phyloP scores from a whole-genome alignment of 139 green algal species.

The Closterium sp. region DNA sequence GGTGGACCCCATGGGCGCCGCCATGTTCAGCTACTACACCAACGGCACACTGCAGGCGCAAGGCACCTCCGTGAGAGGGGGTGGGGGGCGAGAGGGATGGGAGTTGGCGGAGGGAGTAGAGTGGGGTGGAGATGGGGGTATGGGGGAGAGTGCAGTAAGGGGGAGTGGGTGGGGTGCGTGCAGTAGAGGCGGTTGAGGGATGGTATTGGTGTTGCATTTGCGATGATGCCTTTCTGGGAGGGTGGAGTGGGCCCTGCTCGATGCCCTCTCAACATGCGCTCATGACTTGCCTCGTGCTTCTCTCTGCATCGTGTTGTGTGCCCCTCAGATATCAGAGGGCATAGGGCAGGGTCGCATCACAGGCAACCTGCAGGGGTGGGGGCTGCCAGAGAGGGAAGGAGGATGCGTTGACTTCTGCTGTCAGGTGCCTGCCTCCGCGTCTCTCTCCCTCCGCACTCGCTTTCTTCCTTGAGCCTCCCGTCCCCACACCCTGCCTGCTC shows the following conservation, averaged over 20 bases:
- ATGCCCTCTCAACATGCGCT: background rate
- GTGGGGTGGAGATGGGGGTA: background rate
- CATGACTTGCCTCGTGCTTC: background rate
- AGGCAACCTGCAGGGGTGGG: conserved; percentile 45
- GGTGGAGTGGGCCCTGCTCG: background rate
- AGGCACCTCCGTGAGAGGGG: conserved; percentile 29
- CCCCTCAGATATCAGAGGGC: conserved; percentile 47
- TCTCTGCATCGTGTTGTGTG: background rate
- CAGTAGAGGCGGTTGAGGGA: background rate
- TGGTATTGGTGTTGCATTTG: no score
- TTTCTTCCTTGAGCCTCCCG: background rate
- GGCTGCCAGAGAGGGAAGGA: conserved; percentile 31
- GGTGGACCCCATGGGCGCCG: conserved; percentile 48
- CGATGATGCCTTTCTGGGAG: no score
- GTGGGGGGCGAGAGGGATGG: no score
- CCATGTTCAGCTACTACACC: conserved; percentile 47
- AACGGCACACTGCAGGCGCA: conserved; percentile 25
- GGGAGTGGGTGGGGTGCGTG: background rate
- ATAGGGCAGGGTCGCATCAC: conserved; percentile 51
- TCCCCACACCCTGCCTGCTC: no score
- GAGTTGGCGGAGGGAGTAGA: background rate
- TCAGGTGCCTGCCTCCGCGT: conserved; percentile 32
- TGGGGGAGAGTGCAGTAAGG: background rate
- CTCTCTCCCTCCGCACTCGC: background rate
- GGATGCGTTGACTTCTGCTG: conserved; percentile 50